A percentile compares a stretch with the other conserved stretches of the same genome.
Conservation (phyloP, 305 asterid genomes). For the Coffea humblotiana region DNA sequence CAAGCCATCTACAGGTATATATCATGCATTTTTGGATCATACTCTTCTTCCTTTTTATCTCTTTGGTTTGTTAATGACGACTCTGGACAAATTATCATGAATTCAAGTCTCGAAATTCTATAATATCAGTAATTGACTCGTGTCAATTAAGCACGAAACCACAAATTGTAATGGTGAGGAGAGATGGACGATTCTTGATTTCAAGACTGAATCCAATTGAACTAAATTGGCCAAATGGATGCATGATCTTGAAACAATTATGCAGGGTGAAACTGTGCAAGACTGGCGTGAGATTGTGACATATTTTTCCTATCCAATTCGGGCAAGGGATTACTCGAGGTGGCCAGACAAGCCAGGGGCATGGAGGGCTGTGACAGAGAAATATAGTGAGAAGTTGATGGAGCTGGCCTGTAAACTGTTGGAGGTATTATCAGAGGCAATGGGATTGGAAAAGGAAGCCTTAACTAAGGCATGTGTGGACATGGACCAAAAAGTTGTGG, state of each 20-base stretch:
- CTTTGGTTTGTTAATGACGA: background rate
- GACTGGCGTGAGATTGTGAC: constrained; percentile 30
- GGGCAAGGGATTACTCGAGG: constrained; percentile 19
- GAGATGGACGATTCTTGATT: background rate
- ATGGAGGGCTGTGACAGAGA: constrained; percentile 20
- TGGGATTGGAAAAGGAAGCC: constrained; percentile 29
- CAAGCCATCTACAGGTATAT: constrained; percentile 31
- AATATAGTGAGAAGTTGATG: constrained; percentile 27
- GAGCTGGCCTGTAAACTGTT: constrained; percentile 22
- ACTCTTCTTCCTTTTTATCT: background rate
- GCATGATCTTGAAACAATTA: background rate
- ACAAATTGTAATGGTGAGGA: background rate
- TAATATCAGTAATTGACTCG: background rate
- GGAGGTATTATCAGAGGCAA: constrained; percentile 26
- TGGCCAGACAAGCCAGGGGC: constrained; percentile 32
- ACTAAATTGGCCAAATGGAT: background rate
- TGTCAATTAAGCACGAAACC: background rate
- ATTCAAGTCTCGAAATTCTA: background rate
- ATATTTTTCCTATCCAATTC: constrained; percentile 27
- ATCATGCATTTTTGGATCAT: background rate
- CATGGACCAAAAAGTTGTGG: constrained; percentile 29
- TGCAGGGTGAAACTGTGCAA: constrained; percentile 30
- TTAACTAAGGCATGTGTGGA: constrained; percentile 30
- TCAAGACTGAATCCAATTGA: background rate
- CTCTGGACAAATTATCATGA: background rate